Conservation (phyloP, 2,329 filamentous ascomycete species). For the Periconia sp. region DNA sequence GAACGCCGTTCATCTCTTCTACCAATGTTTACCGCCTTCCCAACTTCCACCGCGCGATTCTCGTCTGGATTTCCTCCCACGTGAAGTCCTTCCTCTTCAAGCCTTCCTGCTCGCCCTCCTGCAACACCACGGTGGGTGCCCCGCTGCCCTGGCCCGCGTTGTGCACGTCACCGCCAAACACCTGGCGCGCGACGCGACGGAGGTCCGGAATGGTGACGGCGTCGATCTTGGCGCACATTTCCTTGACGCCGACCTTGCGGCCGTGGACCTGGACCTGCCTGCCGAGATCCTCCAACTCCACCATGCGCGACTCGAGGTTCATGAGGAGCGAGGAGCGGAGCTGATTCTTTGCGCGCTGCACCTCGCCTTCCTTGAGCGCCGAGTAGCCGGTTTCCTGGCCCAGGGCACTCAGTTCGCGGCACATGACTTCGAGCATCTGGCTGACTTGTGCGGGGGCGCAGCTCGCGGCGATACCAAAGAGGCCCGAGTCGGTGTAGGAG, state of each 20-base stretch:
- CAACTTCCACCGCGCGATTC: conserved; percentile 81
- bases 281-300: conserved; percentile 94
- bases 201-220: conserved; percentile 77
- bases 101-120: conserved; percentile 80
- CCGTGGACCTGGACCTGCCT: conserved; percentile 97
- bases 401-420: conserved; percentile 79
- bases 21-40: conserved; percentile 57
- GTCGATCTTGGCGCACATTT: conserved; percentile 91
- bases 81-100: conserved; percentile 67
- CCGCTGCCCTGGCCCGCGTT: conserved; percentile 81
- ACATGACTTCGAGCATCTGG: conserved; percentile 93
- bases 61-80: conserved; percentile 89
- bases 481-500: conserved; percentile 90
- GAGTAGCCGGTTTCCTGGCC: conserved; percentile 75
- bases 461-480: conserved; percentile 89
- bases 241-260: conserved; percentile 82
- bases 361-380: conserved; percentile 73
- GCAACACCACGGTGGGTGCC: conserved; percentile 88
- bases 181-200: conserved; percentile 73
- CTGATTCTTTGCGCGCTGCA: conserved; percentile 95
- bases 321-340: conserved; percentile 86
- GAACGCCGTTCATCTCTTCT: not conserved
- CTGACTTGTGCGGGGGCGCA: conserved; percentile 78
- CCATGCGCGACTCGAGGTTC: conserved; percentile 97
- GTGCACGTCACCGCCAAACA: conserved; percentile 74